Base-by-base conservation (phyloP, 257 asterid species). In the Solanum dulcamara region DNA sequence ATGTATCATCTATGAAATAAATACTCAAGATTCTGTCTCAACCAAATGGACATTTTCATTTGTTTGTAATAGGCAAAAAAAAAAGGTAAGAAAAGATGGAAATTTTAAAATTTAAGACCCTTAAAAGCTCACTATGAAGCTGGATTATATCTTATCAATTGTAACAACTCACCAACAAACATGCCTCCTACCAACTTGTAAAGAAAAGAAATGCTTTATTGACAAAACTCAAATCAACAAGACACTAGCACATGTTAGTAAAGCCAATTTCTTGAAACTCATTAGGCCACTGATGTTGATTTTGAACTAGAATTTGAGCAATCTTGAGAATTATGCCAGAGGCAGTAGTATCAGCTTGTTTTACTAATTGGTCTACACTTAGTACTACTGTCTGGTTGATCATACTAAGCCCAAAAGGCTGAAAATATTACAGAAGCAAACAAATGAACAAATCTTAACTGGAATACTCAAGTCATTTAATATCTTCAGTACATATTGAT, bases 121-220 rank as follows among this genome's bases (percentile, higher is more conserved):
- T 35, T 28, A 28, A 40, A 57, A 80, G 37, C 33, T 86, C 85
- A 83, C 83, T 79, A 81, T 83, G 50, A 46, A 28, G 59, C 42
- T 79, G 80, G 26, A 60, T 72, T 28, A 72, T 71, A 80, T 70
- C 84, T 42, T 57, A 59, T 71, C 80, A 87, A 75, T 85, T 26
- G 86, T 75, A 81, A 62, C 90, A 77, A 89, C 87, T 88, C 89
- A 87, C 82, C 90, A 86, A 87, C 92, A 88, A 86, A 85, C 94
- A 90, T 91, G 94, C 91, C 85, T 84, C 92, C 93, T 87, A 87
- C 93, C 93, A 91, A 90, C 93, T 88, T 51, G 64, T 83, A 85
- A 37, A 81, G 12, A 87, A 79, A 64, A 59, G 62, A 44, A 66
- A 20, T 6, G 26, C 5, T 51, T 83, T 66, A 83, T 66, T 72